Conservation (phyloP, 495 filamentous ascomycete genomes). For the Podospora pseudoanserina region DNA sequence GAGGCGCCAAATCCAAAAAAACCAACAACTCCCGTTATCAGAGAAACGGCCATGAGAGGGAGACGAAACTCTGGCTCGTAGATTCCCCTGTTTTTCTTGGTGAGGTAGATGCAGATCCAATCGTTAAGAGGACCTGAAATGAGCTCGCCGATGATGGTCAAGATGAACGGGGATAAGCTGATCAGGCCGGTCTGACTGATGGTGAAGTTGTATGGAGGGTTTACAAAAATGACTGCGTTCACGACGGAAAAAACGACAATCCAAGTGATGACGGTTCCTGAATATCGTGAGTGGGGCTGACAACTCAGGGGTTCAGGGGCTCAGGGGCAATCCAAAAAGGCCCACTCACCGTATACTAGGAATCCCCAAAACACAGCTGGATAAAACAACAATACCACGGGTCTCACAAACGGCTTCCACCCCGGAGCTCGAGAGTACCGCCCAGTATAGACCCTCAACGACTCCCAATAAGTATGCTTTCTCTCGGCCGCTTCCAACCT, state of each 20-base stretch:
- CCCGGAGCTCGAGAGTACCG: slow-evolving; percentile 44
- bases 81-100: slow-evolving; percentile 47
- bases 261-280: slow-evolving; percentile 46
- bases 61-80: slow-evolving; percentile 57
- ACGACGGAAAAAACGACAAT: slow-evolving; percentile 54
- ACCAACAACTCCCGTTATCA: slow-evolving; percentile 45
- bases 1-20: slow-evolving; percentile 61
- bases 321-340: background rate
- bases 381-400: slow-evolving; percentile 51
- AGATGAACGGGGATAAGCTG: slow-evolving; percentile 47
- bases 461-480: slow-evolving; percentile 35
- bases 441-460: slow-evolving; percentile 34
- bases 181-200: slow-evolving; percentile 49
- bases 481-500: slow-evolving; percentile 14
- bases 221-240: slow-evolving; percentile 48
- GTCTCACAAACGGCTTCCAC: slow-evolving; percentile 50
- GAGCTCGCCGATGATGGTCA: slow-evolving; percentile 47
- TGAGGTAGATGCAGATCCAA: slow-evolving; percentile 44
- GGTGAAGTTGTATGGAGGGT: slow-evolving; percentile 52
- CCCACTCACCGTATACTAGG: slow-evolving; percentile 43
- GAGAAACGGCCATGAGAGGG: slow-evolving; percentile 45
- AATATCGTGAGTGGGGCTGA: background rate
- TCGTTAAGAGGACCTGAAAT: slow-evolving; percentile 52
- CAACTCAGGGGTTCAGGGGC: background rate
- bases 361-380: slow-evolving; percentile 54